Base-by-base conservation (phyloP, 495 filamentous ascomycete genomes). In the Annulohypoxylon bovei region DNA sequence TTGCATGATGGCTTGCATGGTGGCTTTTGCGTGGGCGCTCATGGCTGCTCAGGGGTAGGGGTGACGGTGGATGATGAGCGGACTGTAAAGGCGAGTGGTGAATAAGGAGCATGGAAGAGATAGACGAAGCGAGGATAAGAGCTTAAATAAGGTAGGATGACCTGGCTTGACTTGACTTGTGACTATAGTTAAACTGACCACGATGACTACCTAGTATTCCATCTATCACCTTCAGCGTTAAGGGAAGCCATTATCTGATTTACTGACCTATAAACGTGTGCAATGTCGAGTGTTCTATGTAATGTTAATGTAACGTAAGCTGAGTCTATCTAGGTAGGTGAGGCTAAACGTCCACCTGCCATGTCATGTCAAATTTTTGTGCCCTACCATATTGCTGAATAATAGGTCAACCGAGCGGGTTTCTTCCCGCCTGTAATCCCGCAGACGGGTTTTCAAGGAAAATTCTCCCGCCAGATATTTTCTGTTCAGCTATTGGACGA, bases 351-450 rank as follows among this genome's bases (percentile, higher is more conserved):
- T 22, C 28, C 14, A 54, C n/a, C 12, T 20, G 14, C 16, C 28
- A 54, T 54, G 28, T 33, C 49, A 32, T 37, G 6, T 11, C 12
- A 9, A 11, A 16, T 32, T 16, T 30, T 53, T 32, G 30, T 40
- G 42, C 57, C 57, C 57, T 61, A 28, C 22, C 0, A 25, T 3
- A 4, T 20, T 61, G 56, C 39, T 47, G 57, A 61, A 33, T 61
- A 61, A 61, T 62, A 50, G 11, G n/a, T 35, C n/a, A 39, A 30
- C 20, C 44, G 6, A 7, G 44, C 20, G 44, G 11, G 7, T 47
- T 47, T 14, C 7, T 47, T 47, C 4, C 44, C 7, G 20, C 44
- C 4, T 23, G 5, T 9, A 25, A 46, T 6, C 7, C 27, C 6
- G 39, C 20, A 60, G 59, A 53, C 32, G 22, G 25, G 16, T 14